Evolutionary conservation across 108 stramenopile species (phyloP), one percentile per base, ranked within the genome.

Genomic region (Cyclotella sp.): DNA sequence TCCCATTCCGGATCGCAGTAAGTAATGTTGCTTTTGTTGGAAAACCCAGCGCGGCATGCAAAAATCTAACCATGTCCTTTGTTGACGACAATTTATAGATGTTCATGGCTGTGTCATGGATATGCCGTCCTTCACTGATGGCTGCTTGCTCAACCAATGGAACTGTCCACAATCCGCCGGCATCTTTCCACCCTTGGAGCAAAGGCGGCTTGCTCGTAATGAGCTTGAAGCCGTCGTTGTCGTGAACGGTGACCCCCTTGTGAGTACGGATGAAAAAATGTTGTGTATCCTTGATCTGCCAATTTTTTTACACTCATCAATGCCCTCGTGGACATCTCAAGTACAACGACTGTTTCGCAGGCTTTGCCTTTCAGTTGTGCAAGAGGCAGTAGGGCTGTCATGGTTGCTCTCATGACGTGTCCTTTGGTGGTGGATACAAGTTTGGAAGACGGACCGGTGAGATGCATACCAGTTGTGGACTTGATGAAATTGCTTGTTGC

Each of bases 291-390:
- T 30, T 15, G 54, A 43, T 71, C 57, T 9, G 70, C 22, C 16
- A 71, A 54, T 71, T 71, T 71, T 21, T 19, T 27, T 0, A 71
- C 70, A 30, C 70, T 71, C 19, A 71, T 21, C 14, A 71, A 44
- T 58, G 70, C 43, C 4, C 55, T 70, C 0, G 22, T 54, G 1
- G 21, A 34, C 18, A 71, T 28, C 10, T 42, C 42, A 57, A 55
- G 70, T 16, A 71, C 10, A 3, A 71, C 44, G 28, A 29, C 40
- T 21, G 42, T 55, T 22, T 71, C 24, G 1, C 40, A 12, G 40
- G 70, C 70, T 44, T 42, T 9, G 19, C 6, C 42, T 7, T 21
- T 41, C 0, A 71, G 55, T 30, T 15, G 11, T 59, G 34, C 0
- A 14, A 71, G 57, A 57, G 70, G 70, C 1, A 71, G 42, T 0